Evolutionary conservation across 2,329 filamentous ascomycete species (phyloP), one percentile per base, ranked within the genome.

Genomic region (Pyricularia grisea): DNA sequence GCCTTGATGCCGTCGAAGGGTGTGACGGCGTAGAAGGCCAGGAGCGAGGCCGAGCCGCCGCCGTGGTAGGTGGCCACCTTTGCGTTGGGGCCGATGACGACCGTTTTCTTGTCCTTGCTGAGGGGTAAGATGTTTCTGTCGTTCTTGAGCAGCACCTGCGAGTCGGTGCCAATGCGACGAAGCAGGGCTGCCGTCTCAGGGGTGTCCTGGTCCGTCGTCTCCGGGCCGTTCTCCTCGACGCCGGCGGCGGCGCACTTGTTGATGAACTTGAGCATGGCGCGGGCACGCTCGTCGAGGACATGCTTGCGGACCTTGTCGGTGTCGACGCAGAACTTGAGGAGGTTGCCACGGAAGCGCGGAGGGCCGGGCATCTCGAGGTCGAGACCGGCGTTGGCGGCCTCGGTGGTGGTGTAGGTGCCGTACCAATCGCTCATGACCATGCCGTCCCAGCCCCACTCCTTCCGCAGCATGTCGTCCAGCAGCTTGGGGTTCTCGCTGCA

Each of bases 121-220:
- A 90, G 77, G 0, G 91, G 91, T 1, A 94, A 80, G 0, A 89
- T 76, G 17, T 80, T 81, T 55, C 84, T 83, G 14, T 92, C 84
- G 72, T 94, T 94, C 79, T 93, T 92, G 66, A 93, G 79, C 14
- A 94, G 81, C 1, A 93, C 90, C 10, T 92, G 88, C 3, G 88
- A 88, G 75, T 93, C 89, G 4, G 87, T 70, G 14, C 65, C 69
- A 23, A 69, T 71, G 33, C 66, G 63, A 17, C 70, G 64, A 79
- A 74, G 88, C 85, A 69, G 36, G 14, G 66, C 66, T 9, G 68
- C 68, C 42, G 68, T 69, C 68, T 69, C 64, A 25, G 68, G 68
- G 9, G 65, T 72, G 25, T 71, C 70, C 58, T 64, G 67, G 65
- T 74, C 74, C 58, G 74, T 73, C 65, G 74, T 71, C 65, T 73